Evolutionary conservation across 345 rosid species (phyloP), one percentile per base, ranked within the genome.

Genomic region (Excoecaria agallocha): DNA sequence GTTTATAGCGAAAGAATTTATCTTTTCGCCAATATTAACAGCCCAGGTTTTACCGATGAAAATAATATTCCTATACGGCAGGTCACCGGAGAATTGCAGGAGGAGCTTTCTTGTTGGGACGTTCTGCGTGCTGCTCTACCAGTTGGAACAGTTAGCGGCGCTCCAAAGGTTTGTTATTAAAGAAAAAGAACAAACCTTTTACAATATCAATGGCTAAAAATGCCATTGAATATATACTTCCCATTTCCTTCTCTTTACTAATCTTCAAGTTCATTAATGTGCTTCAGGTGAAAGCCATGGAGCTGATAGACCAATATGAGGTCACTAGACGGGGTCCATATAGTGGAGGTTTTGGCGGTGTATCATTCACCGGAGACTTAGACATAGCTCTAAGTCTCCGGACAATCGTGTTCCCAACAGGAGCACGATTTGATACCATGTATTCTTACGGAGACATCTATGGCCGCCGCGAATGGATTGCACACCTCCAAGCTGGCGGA

Each of bases 131-230:
- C 96, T 67, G 96, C 98, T 6, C 71, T 94, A 59, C 97, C 99
- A 0, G 97, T 92, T 10, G 98, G 99, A 79, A 94, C 96, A 4
- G 97, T 89, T 54, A 92, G 95, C 15, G 91, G 98, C 39, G 97
- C 95, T n/a, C 98, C 98, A 49, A 94, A 94, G 89, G 97, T 73
- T 58, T 72, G 70, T 17, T 25, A 8, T 43, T 38, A 43, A 8
- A 30, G 30, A 30, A 30, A 30, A 30, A 30, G 30, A 30, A 30
- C 30, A 30, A 30, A 30, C 30, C 30, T 30, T 30, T 30, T 30
- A 15, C 43, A 10, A 6, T 55, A 19, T 38, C 17, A 30, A 46
- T 43, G 11, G 6, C 54, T 8, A 20, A 57, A 7, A 51, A 20
- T 4, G 41, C 46, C 30, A 30, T 30, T 30, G 30, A 30, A 30